Conservation (phyloP, 257 asterid genomes). For the Cynanchum wilfordii region DNA sequence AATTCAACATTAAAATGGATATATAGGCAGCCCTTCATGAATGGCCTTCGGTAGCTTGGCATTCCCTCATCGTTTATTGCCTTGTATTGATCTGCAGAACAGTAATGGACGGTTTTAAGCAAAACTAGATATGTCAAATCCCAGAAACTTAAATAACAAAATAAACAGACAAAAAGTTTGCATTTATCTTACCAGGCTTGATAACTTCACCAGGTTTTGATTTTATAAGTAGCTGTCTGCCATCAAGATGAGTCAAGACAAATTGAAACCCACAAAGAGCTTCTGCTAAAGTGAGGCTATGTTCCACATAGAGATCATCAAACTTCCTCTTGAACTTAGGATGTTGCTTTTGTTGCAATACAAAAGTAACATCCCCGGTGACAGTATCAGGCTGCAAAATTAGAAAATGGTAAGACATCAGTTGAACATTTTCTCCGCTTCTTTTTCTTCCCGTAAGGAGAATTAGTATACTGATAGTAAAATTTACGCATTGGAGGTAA, state of each 20-base stretch:
- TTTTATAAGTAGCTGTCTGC: slow-evolving; percentile 30
- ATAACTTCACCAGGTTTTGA: slow-evolving; percentile 33
- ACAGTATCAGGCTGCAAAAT: slow-evolving; percentile 22
- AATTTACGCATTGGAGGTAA: background rate
- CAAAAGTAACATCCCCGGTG: slow-evolving; percentile 24
- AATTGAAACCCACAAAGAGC: slow-evolving; percentile 36
- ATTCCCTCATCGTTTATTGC: slow-evolving; percentile 40
- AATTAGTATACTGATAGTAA: background rate
- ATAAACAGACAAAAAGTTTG: background rate
- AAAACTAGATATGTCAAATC: background rate
- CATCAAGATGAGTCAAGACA: slow-evolving; percentile 33
- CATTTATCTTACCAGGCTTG: slow-evolving; percentile 26
- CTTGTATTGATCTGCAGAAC: slow-evolving; percentile 33
- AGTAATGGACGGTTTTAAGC: background rate
- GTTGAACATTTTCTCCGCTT: background rate
- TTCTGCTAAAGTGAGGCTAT: slow-evolving; percentile 28
- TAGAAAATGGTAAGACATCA: background rate
- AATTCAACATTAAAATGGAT: slow-evolving; percentile 36
- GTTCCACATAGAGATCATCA: slow-evolving; percentile 21
- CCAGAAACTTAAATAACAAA: background rate
- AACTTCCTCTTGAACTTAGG: slow-evolving; percentile 28
- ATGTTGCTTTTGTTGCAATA: slow-evolving; percentile 32
- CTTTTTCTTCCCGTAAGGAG: background rate
- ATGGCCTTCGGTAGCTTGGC: slow-evolving; percentile 29
- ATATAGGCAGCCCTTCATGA: slow-evolving; percentile 33